Evolutionary conservation across 306 rosid species (phyloP).

Genomic region (Dryas alaskensis): DNA sequence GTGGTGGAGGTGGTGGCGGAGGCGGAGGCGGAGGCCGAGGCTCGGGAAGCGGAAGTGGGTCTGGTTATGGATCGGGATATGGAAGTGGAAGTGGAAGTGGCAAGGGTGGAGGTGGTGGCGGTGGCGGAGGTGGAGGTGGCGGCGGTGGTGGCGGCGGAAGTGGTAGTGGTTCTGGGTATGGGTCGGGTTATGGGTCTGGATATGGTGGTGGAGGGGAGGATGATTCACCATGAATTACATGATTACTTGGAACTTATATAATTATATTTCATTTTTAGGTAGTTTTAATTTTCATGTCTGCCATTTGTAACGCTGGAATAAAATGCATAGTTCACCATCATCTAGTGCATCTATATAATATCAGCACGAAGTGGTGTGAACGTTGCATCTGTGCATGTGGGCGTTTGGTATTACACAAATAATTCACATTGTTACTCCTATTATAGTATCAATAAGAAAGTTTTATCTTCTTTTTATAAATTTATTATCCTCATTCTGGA

Average conservation of each 20-base stretch:
- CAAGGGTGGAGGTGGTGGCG: neutral
- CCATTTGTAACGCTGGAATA: conserved; percentile 32
- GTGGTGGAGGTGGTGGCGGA: conserved; percentile 31
- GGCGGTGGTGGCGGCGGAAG: conserved; percentile 32
- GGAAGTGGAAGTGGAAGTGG: conserved; percentile 40
- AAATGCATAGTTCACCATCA: conserved; percentile 21
- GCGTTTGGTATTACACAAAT: neutral
- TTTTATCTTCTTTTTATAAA: neutral
- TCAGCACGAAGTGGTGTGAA: conserved; percentile 5
- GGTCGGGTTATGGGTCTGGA: conserved; percentile 51
- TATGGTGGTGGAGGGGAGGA: conserved; percentile 33
- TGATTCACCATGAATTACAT: conserved; percentile 36
- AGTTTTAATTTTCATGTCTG: neutral
- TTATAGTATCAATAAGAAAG: neutral
- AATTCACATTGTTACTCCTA: conserved; percentile 1
- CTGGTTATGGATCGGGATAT: conserved; percentile 30
- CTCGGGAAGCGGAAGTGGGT: conserved; percentile 30
- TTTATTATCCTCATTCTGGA: no score
- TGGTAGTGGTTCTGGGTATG: conserved; percentile 52
- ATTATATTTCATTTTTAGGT: neutral
- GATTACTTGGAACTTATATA: neutral
- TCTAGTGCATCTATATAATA: conserved; percentile 19
- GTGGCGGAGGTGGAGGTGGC: conserved; percentile 23
- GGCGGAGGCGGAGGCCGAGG: conserved; percentile 41
- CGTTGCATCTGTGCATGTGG: conserved; percentile 5